Evolutionary conservation across 345 rosid species (phyloP).

Genomic region (Reutealis trisperma): DNA sequence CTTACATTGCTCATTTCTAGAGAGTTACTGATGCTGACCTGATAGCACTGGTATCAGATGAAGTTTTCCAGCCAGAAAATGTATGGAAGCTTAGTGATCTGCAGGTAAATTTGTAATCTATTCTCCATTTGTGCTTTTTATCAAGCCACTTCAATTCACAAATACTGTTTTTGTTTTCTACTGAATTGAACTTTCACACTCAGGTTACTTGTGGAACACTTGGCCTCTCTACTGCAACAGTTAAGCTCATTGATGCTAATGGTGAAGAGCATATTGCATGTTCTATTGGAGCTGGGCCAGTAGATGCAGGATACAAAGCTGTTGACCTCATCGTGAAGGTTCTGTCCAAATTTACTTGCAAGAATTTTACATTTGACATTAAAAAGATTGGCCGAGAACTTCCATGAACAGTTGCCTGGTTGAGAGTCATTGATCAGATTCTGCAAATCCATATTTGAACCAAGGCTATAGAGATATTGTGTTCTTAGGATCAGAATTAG

Average conservation of each 20-base stretch:
- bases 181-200: constrained; percentile 13
- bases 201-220: constrained; percentile 95
- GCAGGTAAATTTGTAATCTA: constrained; percentile 53
- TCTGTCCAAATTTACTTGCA: not conserved
- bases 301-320: constrained; percentile 98
- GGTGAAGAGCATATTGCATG: constrained; percentile 79
- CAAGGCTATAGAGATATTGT: not conserved
- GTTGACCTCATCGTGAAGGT: constrained; percentile 88
- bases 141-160: not conserved
- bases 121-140: not conserved
- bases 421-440: not conserved
- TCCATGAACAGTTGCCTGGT: not conserved
- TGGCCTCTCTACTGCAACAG: constrained; percentile 90
- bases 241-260: constrained; percentile 65
- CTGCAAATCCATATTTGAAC: not conserved
- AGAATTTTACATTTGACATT: not conserved
- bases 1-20: constrained; percentile 40
- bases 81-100: constrained; percentile 83
- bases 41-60: constrained; percentile 90
- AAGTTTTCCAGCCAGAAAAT: constrained; percentile 84
- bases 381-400: not conserved
- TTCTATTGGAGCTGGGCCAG: constrained; percentile 89
- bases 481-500: not conserved
- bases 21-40: constrained; percentile 91
- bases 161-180: not conserved